These are phyloP conservation scores for Apiospora hydei DNA, from an alignment of 2,329 filamentous ascomycete species.

Conservation along the genomic window DNA sequence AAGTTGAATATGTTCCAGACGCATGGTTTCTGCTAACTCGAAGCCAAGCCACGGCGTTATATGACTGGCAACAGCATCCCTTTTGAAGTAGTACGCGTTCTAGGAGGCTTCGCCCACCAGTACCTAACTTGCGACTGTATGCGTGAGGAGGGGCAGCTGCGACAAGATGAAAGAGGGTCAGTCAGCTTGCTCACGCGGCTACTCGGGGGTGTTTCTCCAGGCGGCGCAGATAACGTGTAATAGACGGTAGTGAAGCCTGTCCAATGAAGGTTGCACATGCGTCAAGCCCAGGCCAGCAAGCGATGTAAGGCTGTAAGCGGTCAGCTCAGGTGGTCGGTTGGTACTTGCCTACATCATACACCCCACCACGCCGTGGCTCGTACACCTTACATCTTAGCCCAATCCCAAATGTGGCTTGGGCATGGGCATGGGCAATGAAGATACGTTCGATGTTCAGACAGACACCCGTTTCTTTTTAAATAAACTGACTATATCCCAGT, in stretches of 20 bases:
- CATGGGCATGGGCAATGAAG: not conserved
- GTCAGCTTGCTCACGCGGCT: not conserved
- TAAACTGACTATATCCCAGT: not conserved
- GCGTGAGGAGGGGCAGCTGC: not conserved
- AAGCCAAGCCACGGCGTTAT: not conserved
- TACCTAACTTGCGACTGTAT: not conserved
- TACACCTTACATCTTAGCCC: not conserved
- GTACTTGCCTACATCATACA: too few species aligned
- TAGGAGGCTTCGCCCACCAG: not conserved
- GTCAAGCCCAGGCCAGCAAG: not conserved
- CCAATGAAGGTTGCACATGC: constrained; percentile 15
- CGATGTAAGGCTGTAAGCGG: not conserved
- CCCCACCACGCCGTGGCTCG: not conserved
- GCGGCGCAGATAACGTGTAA: not conserved
- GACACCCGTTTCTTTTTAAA: not conserved
- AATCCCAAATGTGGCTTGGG: not conserved
- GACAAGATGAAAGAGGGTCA: not conserved
- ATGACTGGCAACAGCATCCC: not conserved
- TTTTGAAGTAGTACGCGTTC: not conserved
- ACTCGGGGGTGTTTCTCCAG: not conserved
- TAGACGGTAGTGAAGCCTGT: not conserved
- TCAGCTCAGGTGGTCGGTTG: not conserved
- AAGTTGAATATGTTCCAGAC: not conserved
- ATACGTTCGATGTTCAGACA: not conserved
- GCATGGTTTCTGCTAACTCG: not conserved